Evolutionary conservation across 768 basidiomycete genomes (phyloP).

Genomic region (Boletus patriciae): DNA sequence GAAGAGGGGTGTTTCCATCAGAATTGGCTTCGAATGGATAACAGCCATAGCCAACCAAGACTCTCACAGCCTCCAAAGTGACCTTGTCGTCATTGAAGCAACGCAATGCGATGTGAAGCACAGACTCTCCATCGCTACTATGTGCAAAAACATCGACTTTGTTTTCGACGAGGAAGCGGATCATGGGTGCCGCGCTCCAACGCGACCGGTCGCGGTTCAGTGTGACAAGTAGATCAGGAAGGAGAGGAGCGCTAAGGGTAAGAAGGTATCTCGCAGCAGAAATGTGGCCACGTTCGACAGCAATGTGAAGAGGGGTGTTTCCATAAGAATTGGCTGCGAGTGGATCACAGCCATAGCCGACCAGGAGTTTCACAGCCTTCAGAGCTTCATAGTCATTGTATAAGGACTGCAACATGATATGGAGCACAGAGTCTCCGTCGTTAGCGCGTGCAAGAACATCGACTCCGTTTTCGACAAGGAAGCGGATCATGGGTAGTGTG

Average conservation of each 20-base stretch:
- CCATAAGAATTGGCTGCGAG: not conserved
- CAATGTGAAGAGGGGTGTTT: not conserved
- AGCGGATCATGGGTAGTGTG: not conserved
- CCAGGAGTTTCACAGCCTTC: not conserved
- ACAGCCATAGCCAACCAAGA: not conserved
- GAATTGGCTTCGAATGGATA: not conserved
- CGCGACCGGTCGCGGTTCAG: rapidly evolving
- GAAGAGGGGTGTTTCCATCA: not conserved
- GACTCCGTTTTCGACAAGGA: too few species aligned
- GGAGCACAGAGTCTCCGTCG: not conserved
- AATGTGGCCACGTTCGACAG: not conserved
- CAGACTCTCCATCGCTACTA: not conserved
- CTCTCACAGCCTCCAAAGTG: not conserved
- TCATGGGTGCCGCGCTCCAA: not conserved
- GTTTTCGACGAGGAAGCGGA: not conserved
- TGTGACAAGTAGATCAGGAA: not conserved
- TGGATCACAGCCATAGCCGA: not conserved
- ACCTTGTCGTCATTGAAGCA: not conserved
- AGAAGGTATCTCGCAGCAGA: not conserved
- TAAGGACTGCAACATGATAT: not conserved
- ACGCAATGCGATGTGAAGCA: not conserved
- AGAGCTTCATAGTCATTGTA: not conserved
- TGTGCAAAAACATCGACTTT: not conserved
- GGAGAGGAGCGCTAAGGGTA: not conserved
- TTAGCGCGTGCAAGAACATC: too few species aligned